Percentiles rank a stretch among this genome's conserved stretches.
Evolutionary conservation across 73 alveolate species (phyloP).

Genomic region (Paramecium octaurelia): DNA sequence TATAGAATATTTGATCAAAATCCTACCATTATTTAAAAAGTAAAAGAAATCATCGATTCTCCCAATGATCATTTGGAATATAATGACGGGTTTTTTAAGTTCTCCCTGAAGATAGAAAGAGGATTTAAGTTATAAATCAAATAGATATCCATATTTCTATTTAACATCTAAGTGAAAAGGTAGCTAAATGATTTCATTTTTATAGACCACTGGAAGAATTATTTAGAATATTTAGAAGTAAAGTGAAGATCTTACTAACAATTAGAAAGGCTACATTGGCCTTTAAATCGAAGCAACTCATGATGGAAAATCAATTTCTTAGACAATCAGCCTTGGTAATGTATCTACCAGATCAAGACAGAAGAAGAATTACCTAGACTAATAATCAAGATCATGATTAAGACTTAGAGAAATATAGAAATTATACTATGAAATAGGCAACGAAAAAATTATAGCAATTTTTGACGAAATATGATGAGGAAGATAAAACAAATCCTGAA

Average conservation of each 20-base stretch:
- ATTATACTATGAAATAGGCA: neutral
- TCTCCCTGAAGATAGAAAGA: conserved; percentile 5
- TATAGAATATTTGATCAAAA: neutral
- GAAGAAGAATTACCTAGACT: neutral
- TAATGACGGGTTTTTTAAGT: conserved; percentile 33
- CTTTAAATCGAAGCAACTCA: neutral
- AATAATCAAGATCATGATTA: neutral
- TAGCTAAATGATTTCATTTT: neutral
- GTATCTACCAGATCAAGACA: conserved; percentile 36
- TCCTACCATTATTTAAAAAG: neutral
- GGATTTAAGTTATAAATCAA: neutral
- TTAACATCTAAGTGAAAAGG: conserved; percentile 14
- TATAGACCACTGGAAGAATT: neutral
- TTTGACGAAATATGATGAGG: neutral
- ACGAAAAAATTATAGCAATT: neutral
- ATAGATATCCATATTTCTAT: neutral
- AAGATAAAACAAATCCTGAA: neutral
- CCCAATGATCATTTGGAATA: conserved; percentile 2
- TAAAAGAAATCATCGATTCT: neutral
- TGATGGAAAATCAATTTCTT: neutral
- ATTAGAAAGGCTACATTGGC: conserved; percentile 7
- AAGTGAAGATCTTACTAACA: neutral
- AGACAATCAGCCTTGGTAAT: neutral
- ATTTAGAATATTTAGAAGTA: conserved; percentile 9
- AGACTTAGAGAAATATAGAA: neutral